Evolutionary conservation across 2,329 filamentous ascomycete genomes (phyloP).

Genomic region (Trichoderma koningiopsis): DNA sequence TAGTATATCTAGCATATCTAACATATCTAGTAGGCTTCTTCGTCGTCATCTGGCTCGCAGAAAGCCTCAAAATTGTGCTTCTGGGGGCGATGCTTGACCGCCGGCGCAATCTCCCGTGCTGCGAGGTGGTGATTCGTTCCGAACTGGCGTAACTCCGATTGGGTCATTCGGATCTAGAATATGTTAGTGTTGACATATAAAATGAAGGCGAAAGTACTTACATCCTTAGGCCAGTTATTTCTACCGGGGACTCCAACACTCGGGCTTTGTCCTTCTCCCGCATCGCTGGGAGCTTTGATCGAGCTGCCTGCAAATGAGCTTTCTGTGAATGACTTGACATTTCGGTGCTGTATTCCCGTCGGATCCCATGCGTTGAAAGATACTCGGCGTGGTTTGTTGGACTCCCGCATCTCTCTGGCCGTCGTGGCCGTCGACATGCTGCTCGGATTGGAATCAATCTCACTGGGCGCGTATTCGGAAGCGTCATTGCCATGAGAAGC

Average conservation of each 20-base stretch:
- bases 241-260: not conserved
- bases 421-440: constrained; percentile 40
- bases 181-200: not conserved
- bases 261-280: not conserved
- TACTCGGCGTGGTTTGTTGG: not conserved
- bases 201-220: not conserved
- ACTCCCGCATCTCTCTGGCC: constrained; percentile 27
- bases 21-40: constrained; percentile 21
- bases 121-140: constrained; percentile 6
- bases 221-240: constrained; percentile 31
- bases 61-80: constrained; percentile 25
- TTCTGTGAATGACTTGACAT: constrained; percentile 32
- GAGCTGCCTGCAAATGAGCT: constrained; percentile 28
- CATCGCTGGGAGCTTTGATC: not conserved
- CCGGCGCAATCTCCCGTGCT: constrained; percentile 26
- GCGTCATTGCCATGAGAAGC: not conserved
- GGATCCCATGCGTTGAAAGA: constrained; percentile 40
- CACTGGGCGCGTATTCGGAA: not conserved
- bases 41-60: constrained; percentile 31
- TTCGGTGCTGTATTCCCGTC: constrained; percentile 31
- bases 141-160: not conserved
- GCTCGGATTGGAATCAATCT: not conserved
- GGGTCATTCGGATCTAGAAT: constrained; percentile 17
- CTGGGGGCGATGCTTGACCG: constrained; percentile 28
- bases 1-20: too few relatives aligned